Conservation (phyloP, 108 stramenopile genomes). For the Cyclostephanos tholiformis region DNA sequence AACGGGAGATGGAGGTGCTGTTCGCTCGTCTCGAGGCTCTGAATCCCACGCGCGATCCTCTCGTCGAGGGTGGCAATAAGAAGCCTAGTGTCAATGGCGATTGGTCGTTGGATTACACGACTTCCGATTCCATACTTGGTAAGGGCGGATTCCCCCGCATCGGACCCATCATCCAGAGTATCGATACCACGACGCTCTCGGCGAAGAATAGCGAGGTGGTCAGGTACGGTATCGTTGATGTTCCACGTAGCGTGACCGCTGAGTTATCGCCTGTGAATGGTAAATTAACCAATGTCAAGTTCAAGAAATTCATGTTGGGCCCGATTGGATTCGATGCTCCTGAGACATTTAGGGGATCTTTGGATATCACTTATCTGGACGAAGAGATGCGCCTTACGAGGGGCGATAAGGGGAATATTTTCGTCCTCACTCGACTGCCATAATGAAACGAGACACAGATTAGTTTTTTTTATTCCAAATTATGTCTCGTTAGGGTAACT, state of each 20-base stretch:
- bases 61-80: constrained; percentile 16
- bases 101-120: constrained; percentile 62
- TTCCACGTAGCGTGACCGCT: constrained; percentile 52
- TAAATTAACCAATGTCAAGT: constrained; percentile 54
- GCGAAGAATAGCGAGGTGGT: constrained; percentile 61
- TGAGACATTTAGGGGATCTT: constrained; percentile 50
- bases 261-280: constrained; percentile 50
- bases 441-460: no score
- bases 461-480: no score
- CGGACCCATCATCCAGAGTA: constrained; percentile 55
- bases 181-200: constrained; percentile 45
- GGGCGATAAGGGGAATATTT: constrained; percentile 67
- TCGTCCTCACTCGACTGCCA: constrained; percentile 56
- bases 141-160: constrained; percentile 51
- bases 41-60: constrained; percentile 51
- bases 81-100: constrained; percentile 51
- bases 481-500: no score
- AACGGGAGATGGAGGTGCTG: constrained; percentile 37
- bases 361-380: constrained; percentile 65
- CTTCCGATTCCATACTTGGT: constrained; percentile 53
- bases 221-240: constrained; percentile 38
- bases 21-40: constrained; percentile 49
- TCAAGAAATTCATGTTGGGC: constrained; percentile 54
- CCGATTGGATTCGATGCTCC: constrained; percentile 61
- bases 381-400: constrained; percentile 57